Conservation (phyloP, 2,329 filamentous ascomycete genomes). For the Pyrenophora tritici-repentis region DNA sequence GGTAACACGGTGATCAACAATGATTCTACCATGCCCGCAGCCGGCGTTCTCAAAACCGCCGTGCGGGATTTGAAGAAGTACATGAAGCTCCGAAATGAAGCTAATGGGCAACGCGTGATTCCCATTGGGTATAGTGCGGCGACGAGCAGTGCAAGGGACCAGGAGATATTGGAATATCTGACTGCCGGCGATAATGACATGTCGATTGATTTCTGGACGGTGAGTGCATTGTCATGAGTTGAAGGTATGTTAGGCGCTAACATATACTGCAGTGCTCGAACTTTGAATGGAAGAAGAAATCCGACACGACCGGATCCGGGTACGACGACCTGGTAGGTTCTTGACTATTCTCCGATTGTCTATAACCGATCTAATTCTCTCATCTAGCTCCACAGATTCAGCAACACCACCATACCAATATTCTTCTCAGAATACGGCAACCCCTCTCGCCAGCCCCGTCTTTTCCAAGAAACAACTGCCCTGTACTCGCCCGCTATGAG, state of each 20-base stretch:
- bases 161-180: constrained; percentile 5
- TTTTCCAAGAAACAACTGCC: constrained; percentile 14
- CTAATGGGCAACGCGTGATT: constrained; percentile 4
- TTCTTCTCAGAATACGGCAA: constrained; percentile 18
- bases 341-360: background rate
- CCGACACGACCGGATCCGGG: background rate
- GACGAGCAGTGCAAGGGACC: constrained; percentile 9
- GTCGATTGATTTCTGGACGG: background rate
- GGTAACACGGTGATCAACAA: constrained; percentile 3
- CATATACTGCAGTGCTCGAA: background rate
- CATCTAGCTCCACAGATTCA: background rate
- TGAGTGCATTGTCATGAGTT: background rate
- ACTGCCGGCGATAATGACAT: background rate
- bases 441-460: background rate
- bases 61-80: constrained; percentile 17
- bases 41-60: constrained; percentile 11
- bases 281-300: background rate
- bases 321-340: background rate
- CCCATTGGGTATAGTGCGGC: constrained; percentile 11
- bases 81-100: constrained; percentile 9
- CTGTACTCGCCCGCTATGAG: constrained; percentile 15
- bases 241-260: background rate
- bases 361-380: background rate
- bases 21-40: background rate
- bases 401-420: constrained; percentile 6